Percentiles rank a stretch among this genome's conserved stretches.
phyloP scores from a whole-genome alignment of 2,329 filamentous ascomycete species.

The Penicillium frequentans region DNA sequence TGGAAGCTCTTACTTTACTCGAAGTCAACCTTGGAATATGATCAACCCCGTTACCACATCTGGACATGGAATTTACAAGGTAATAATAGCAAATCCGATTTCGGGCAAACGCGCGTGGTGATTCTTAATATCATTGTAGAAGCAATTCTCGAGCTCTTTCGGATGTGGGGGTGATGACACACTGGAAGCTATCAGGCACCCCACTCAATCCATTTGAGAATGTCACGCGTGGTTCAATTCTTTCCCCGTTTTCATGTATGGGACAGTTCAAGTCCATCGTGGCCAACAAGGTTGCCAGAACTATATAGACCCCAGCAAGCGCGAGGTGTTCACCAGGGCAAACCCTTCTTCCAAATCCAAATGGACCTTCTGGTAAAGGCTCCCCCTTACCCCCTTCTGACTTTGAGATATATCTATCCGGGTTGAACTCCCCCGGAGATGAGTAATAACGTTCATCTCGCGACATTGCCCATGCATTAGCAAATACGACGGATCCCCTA shows the following conservation, averaged over 20 bases:
- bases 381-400: background rate
- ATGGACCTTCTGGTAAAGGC: constrained; percentile 1
- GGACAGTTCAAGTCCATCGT: background rate
- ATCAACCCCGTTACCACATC: background rate
- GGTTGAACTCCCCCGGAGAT: background rate
- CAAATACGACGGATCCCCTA: background rate
- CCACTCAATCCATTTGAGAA: constrained; percentile 1
- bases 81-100: background rate
- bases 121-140: background rate
- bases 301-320: background rate
- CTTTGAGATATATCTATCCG: background rate
- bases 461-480: constrained; percentile 1
- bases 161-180: background rate
- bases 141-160: background rate
- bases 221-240: background rate
- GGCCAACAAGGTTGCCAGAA: background rate
- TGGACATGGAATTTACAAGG: background rate
- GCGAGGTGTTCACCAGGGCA: background rate
- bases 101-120: no score
- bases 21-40: no score
- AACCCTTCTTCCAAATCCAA: constrained; percentile 1
- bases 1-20: no score
- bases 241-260: background rate
- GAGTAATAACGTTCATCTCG: background rate
- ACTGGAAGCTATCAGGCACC: constrained; percentile 1